Conservation (phyloP, 1,139 yeast species). For the Candida frijolesensis region DNA sequence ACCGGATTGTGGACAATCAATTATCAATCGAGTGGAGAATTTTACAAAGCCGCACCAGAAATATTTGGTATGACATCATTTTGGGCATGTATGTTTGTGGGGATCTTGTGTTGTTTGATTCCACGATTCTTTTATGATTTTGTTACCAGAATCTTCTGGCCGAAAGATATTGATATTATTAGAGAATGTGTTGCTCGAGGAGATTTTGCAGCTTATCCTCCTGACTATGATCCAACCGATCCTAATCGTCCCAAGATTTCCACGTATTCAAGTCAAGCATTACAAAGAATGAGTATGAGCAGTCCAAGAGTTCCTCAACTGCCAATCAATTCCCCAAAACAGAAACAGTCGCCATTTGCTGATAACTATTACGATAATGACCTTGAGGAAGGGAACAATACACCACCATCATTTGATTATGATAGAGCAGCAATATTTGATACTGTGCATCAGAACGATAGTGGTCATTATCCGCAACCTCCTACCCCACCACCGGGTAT, state of each 20-base stretch:
- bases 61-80: slow-evolving; percentile 71
- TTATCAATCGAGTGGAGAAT: slow-evolving; percentile 58
- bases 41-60: slow-evolving; percentile 74
- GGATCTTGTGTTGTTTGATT: slow-evolving; percentile 68
- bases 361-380: slow-evolving; percentile 1
- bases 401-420: slow-evolving; percentile 1
- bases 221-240: slow-evolving; percentile 67
- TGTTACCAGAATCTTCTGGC: slow-evolving; percentile 61
- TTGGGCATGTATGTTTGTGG: slow-evolving; percentile 83
- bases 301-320: slow-evolving; percentile 4
- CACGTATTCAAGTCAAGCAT: slow-evolving; percentile 25
- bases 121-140: slow-evolving; percentile 77
- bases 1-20: slow-evolving; percentile 84
- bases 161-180: slow-evolving; percentile 82
- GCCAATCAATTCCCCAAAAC: neutral
- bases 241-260: slow-evolving; percentile 44
- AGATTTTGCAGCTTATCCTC: slow-evolving; percentile 59
- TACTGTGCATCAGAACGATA: neutral
- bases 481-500: slow-evolving; percentile 19
- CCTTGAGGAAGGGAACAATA: neutral
- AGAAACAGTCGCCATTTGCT: slow-evolving; percentile 1
- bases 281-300: slow-evolving; percentile 23
- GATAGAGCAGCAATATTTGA: slow-evolving; percentile 8
- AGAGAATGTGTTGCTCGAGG: slow-evolving; percentile 73
- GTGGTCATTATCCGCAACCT: slow-evolving; percentile 5